Evolutionary conservation across 148 eudicot species (phyloP).

Genomic region (Beta vulgaris): DNA sequence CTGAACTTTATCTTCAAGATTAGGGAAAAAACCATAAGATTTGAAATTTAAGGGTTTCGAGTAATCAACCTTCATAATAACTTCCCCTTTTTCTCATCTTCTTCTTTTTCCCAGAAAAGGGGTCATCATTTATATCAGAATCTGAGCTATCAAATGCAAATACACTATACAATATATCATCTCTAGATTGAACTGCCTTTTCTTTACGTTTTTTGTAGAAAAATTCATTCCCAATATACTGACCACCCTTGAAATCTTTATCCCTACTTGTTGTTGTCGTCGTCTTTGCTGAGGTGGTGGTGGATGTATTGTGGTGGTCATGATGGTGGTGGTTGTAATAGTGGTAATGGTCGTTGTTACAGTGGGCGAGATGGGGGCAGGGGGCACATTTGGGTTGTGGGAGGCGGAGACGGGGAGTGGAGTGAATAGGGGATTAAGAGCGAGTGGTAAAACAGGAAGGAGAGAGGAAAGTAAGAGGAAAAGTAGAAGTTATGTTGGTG

Average conservation of each 20-base stretch:
- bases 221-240: conserved; percentile 71
- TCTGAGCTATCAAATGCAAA: conserved; percentile 54
- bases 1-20: conserved; percentile 58
- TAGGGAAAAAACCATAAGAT: conserved; percentile 59
- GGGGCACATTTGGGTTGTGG: too few relatives aligned
- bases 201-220: conserved; percentile 62
- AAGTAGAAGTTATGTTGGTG: too few relatives aligned
- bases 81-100: conserved; percentile 52
- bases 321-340: too few relatives aligned
- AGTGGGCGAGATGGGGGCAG: too few relatives aligned
- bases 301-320: too few relatives aligned
- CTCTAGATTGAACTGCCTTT: conserved; percentile 63
- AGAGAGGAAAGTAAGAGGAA: too few relatives aligned
- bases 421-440: too few relatives aligned
- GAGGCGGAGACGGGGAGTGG: too few relatives aligned
- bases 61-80: conserved; percentile 50
- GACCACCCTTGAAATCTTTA: conserved; percentile 72
- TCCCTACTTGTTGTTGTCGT: too few relatives aligned
- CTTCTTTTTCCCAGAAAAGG: conserved; percentile 33
- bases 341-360: too few relatives aligned
- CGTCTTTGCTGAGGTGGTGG: too few relatives aligned
- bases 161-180: conserved; percentile 70
- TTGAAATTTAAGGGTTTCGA: conserved; percentile 78
- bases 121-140: conserved; percentile 41
- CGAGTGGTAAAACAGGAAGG: too few relatives aligned